Evolutionary conservation across 768 basidiomycete species (phyloP).

Genomic region (Leccinum boreale): DNA sequence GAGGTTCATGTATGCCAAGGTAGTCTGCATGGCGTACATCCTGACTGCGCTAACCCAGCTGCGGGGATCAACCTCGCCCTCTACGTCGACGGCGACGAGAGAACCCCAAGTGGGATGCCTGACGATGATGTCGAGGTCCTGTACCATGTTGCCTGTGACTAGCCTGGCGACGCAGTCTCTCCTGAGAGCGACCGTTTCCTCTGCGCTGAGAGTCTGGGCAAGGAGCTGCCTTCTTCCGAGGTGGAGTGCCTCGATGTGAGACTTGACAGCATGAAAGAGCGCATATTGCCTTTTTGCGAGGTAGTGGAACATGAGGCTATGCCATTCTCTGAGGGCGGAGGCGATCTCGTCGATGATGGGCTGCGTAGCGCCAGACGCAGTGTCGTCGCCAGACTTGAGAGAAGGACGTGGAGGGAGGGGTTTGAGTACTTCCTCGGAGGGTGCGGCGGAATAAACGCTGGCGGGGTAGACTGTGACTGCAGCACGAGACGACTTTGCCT

Average conservation of each 20-base stretch:
- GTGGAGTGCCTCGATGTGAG: conserved; percentile 89
- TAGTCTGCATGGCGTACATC: conserved; percentile 89
- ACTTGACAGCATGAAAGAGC: conserved; percentile 80
- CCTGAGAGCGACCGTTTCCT: conserved; percentile 80
- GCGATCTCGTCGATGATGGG: conserved; percentile 98
- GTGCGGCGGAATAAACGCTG: conserved; percentile 71
- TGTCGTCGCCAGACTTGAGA: conserved; percentile 94
- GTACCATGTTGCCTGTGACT: conserved; percentile 86
- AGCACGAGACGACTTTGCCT: conserved; percentile 68
- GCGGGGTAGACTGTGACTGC: conserved; percentile 70
- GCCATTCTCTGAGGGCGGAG: conserved; percentile 95
- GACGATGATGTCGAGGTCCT: conserved; percentile 94
- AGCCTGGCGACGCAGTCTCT: conserved; percentile 85
- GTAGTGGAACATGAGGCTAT: conserved; percentile 86
- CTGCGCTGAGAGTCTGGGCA: conserved; percentile 79
- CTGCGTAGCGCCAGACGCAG: conserved; percentile 73
- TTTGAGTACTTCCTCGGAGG: conserved; percentile 64
- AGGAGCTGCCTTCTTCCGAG: conserved; percentile 89
- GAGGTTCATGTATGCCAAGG: conserved; percentile 73
- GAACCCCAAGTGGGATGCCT: conserved; percentile 90
- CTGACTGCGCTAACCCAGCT: conserved; percentile 88
- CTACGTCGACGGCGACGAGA: conserved; percentile 85
- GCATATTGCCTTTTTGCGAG: conserved; percentile 86
- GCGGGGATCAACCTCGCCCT: conserved; percentile 73
- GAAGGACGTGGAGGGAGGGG: conserved; percentile 87